These are phyloP conservation scores for Borovskyia barvae DNA, from an alignment of 208 protist species.

Conservation along the genomic window DNA sequence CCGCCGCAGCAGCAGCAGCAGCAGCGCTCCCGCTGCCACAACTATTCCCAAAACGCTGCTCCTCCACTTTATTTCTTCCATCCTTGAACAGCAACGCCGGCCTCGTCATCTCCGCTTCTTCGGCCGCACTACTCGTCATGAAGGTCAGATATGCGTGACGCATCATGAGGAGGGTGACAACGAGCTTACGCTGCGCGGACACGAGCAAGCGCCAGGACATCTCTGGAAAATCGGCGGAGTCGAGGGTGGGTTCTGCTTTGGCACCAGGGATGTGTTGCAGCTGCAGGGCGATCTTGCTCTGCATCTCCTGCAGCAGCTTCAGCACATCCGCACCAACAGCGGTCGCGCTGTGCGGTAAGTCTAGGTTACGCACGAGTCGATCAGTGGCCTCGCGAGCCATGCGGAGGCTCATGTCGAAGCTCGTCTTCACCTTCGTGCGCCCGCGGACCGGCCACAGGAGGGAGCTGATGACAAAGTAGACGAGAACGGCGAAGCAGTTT, in stretches of 20 bases:
- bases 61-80: neutral
- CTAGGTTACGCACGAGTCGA: constrained; percentile 75
- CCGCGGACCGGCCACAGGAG: constrained; percentile 83
- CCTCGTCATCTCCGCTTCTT: too few relatives aligned
- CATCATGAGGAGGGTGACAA: constrained; percentile 77
- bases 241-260: constrained; percentile 66
- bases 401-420: constrained; percentile 68
- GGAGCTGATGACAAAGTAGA: constrained; percentile 82
- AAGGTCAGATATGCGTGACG: constrained; percentile 78
- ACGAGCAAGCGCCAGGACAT: constrained; percentile 60
- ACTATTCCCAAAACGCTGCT: neutral
- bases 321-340: constrained; percentile 49
- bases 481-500: constrained; percentile 86
- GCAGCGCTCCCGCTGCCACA: too few relatives aligned
- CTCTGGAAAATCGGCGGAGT: constrained; percentile 77
- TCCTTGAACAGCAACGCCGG: too few relatives aligned
- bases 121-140: constrained; percentile 62
- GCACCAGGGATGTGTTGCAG: constrained; percentile 46
- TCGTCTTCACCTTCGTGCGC: constrained; percentile 60
- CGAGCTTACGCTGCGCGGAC: constrained; percentile 52
- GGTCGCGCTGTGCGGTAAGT: constrained; percentile 71
- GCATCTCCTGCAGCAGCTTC: constrained; percentile 55
- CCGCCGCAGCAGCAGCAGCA: neutral
- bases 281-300: constrained; percentile 57
- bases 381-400: constrained; percentile 66